A percentile compares a stretch with the other conserved stretches of the same genome.
Conservation (phyloP, 2,329 filamentous ascomycete genomes). For the Seiridium unicorne region DNA sequence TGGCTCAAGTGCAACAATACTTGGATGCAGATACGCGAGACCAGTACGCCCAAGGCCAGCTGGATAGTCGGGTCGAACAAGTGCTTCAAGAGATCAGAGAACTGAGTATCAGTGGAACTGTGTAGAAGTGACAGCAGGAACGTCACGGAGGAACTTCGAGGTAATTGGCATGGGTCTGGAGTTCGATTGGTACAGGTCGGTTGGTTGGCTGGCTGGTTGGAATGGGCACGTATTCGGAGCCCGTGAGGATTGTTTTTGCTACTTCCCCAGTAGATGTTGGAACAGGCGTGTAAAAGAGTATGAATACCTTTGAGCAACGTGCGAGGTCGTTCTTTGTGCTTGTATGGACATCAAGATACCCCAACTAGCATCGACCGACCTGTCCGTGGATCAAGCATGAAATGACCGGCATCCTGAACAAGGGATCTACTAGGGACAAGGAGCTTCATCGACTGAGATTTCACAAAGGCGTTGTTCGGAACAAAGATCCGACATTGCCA, state of each 20-base stretch:
- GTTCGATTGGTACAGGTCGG: slow-evolving; percentile 4
- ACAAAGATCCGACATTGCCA: too few relatives aligned
- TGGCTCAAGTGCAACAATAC: slow-evolving; percentile 99
- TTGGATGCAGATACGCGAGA: slow-evolving; percentile 93
- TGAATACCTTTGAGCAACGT: neutral
- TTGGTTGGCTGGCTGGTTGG: neutral
- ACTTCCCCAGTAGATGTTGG: neutral
- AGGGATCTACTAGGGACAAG: too few relatives aligned
- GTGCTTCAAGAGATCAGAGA: slow-evolving; percentile 96
- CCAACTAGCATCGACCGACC: too few relatives aligned
- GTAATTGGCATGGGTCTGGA: slow-evolving; percentile 4
- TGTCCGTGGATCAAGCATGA: too few relatives aligned
- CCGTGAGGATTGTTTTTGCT: neutral
- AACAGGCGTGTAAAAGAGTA: neutral
- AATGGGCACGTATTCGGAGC: neutral
- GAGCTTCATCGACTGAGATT: too few relatives aligned
- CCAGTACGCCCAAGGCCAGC: slow-evolving; percentile 88
- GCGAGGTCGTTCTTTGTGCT: too few relatives aligned
- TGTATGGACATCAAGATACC: too few relatives aligned
- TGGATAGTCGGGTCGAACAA: slow-evolving; percentile 90
- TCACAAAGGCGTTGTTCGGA: too few relatives aligned
- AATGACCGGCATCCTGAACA: too few relatives aligned
- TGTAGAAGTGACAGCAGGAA: slow-evolving; percentile 33
- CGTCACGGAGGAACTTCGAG: neutral
- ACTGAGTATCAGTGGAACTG: slow-evolving; percentile 81